These are phyloP conservation scores for Gypsophila paniculata DNA, from an alignment of 179 eudicot species.

Conservation along the genomic window DNA sequence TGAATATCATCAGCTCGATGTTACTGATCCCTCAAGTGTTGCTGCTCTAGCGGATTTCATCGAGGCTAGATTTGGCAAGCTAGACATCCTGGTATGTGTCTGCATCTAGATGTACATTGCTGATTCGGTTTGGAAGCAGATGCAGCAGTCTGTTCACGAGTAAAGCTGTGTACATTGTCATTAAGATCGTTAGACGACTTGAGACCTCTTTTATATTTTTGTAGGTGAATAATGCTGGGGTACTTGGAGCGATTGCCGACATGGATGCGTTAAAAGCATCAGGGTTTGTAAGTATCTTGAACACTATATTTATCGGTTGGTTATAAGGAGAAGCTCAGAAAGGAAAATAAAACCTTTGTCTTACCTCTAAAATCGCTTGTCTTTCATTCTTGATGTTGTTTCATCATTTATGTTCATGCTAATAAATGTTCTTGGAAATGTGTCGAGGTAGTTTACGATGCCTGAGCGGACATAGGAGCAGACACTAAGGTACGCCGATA, in stretches of 20 bases:
- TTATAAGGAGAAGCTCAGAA: too few species aligned
- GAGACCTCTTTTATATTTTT: background rate
- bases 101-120: too few species aligned
- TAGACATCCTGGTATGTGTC: conserved; percentile 52
- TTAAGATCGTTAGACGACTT: too few species aligned
- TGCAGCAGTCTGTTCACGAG: too few species aligned
- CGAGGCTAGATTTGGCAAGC: conserved; percentile 42
- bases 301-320: too few species aligned
- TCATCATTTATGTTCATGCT: background rate
- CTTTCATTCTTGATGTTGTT: too few species aligned
- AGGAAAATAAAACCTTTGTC: too few species aligned
- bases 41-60: conserved; percentile 40
- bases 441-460: background rate
- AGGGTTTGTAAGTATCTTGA: background rate
- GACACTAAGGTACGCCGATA: background rate
- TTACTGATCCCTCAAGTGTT: conserved; percentile 33
- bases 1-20: conserved; percentile 50
- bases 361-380: too few species aligned
- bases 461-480: background rate
- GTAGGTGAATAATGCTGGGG: conserved; percentile 19
- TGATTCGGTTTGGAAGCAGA: too few species aligned
- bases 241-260: conserved; percentile 10
- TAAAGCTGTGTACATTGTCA: too few species aligned
- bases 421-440: background rate
- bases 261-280: conserved; percentile 13